phyloP scores from a whole-genome alignment of 495 filamentous ascomycete species.

The Xylaria sp. region DNA sequence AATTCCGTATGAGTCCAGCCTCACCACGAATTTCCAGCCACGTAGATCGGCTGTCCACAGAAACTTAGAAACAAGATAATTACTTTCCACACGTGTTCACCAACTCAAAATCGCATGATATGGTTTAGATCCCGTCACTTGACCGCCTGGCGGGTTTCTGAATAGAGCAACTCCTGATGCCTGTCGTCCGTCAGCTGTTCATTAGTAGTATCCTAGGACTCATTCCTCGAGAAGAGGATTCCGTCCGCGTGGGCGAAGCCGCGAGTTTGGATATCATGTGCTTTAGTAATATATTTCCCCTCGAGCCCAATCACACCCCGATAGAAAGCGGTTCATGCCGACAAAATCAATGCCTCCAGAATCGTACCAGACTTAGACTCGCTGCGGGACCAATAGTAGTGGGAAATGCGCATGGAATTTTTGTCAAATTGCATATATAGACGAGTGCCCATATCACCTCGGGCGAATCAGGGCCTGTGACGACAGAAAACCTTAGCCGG shows the following conservation, averaged over 20 bases:
- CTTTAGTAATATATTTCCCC: not conserved
- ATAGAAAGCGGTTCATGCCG: not conserved
- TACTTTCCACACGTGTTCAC: not conserved
- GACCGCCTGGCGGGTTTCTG: not conserved
- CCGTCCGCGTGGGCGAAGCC: conserved; percentile 1
- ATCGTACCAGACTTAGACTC: conserved; percentile 1
- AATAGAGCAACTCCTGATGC: not conserved
- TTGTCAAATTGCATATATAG: conserved; percentile 12
- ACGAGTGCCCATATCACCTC: not conserved
- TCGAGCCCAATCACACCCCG: not conserved
- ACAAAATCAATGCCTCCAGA: conserved; percentile 1
- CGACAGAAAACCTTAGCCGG: not conserved
- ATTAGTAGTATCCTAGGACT: not conserved
- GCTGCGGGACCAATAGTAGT: conserved; percentile 10
- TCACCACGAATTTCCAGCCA: not conserved
- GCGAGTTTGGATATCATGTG: not conserved
- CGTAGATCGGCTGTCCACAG: too few species aligned
- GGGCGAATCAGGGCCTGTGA: not conserved
- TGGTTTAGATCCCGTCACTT: not conserved
- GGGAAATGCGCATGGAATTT: not conserved
- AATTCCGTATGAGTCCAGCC: not conserved
- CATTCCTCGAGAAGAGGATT: not conserved
- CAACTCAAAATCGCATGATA: not conserved
- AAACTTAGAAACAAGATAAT: not conserved
- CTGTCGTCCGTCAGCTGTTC: not conserved